phyloP scores from a whole-genome alignment of 2,329 filamentous ascomycete species.

The Colletotrichum paranaense region DNA sequence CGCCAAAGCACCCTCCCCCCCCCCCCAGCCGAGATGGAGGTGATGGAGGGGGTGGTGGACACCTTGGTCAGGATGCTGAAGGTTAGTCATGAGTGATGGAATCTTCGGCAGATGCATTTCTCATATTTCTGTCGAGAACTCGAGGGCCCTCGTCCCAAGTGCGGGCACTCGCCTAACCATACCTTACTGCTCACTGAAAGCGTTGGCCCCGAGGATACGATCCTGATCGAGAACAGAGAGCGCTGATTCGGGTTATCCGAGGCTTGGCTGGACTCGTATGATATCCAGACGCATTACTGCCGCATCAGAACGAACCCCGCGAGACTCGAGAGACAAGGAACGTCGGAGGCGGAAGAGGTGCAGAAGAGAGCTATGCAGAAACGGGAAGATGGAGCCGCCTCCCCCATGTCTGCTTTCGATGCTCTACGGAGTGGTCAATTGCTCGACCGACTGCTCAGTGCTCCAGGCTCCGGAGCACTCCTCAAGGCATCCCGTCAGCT shows the following conservation, averaged over 20 bases:
- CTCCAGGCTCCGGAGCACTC: not conserved
- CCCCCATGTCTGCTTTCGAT: too few species aligned
- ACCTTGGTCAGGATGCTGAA: not conserved
- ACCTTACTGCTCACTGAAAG: not conserved
- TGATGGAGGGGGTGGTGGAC: constrained; percentile 14
- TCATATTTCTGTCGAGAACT: not conserved
- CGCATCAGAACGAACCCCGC: not conserved
- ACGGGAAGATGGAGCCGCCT: not conserved
- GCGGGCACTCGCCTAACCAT: not conserved
- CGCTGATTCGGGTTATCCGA: not conserved
- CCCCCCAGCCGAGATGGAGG: constrained; percentile 3
- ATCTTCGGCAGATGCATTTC: constrained; percentile 34
- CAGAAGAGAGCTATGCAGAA: not conserved
- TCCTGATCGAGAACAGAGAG: not conserved
- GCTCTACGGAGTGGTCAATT: too few species aligned
- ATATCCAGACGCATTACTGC: not conserved
- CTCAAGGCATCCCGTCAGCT: not conserved
- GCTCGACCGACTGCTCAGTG: not conserved
- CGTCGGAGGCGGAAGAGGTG: not conserved
- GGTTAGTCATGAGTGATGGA: not conserved
- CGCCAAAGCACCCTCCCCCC: not conserved
- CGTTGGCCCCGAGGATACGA: not conserved
- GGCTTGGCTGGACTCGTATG: not conserved
- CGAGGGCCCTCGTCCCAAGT: constrained; percentile 7
- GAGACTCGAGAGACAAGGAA: not conserved